Base-by-base conservation (phyloP, 1,284 basidiomycete genomes). In the Microbotryomycetes sp. region DNA sequence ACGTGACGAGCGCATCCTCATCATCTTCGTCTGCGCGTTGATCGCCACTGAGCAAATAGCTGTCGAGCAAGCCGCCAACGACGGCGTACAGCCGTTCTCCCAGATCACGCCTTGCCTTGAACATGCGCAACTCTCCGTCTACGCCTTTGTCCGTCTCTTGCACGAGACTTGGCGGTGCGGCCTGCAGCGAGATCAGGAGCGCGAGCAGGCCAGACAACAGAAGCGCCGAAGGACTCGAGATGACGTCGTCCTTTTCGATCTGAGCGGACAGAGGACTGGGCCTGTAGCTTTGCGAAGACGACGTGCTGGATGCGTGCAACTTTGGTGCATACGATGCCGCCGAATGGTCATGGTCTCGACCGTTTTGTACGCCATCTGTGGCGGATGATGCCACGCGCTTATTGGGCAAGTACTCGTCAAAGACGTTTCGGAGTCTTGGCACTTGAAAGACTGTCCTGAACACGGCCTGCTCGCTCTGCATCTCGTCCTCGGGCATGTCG, bases 141-240 rank as follows among this genome's bases (percentile, higher is more conserved):
- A 69, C 67, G 23, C 67, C 67, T 4, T 60, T 59, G n/a, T 69
- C 67, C 31, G 67, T 67, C 46, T 69, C 67, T 18, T 69, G 61
- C 4, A 67, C 61, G 15, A 49, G 41, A n/a, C 60, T 62, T 9
- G 45, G 35, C 18, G 58, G 46, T 31, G 62, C 67, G 18, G 56
- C 53, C n/a, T 69, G 67, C 7, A 69, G 62, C 15, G 65, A 62
- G 35, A 67, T 64, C 26, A 69, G 57, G 50, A 69, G 62, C 5
- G 67, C 64, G 13, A 69, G 56, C 16, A 66, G 61, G 3, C 60
- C 49, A 5, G 58, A 54, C 52, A 69, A 61, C 49, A 69, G 61
- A 7, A 69, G 60, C 0, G 67, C 67, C 16, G 67, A 69, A 3
- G 67, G 67, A 1, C 62, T 59, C 5, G 65, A 59, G 41, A 69